Conservation (phyloP, 192 early-diverging fungal species). For the Backusella circina region DNA sequence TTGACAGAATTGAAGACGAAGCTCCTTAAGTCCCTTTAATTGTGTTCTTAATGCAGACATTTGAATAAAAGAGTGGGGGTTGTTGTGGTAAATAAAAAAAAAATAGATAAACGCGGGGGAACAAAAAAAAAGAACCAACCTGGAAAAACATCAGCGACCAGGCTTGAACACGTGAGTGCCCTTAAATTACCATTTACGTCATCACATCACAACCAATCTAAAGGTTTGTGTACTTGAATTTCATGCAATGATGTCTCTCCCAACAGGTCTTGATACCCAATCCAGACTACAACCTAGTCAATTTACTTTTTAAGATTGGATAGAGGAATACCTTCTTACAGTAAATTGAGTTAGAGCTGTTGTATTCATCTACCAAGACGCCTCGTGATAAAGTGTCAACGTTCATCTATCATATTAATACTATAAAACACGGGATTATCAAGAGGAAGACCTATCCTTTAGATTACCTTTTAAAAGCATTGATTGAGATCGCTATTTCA, state of each 20-base stretch:
- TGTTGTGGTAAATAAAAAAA: slow-evolving; percentile 1
- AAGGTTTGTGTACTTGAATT: neutral
- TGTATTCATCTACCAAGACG: too few species aligned
- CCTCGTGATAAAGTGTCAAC: too few species aligned
- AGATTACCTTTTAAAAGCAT: too few species aligned
- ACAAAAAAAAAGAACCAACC: neutral
- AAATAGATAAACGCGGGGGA: neutral
- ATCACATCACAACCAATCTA: neutral
- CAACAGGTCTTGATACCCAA: too few species aligned
- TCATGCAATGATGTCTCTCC: neutral
- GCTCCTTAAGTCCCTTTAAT: slow-evolving; percentile 76
- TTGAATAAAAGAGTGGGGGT: neutral
- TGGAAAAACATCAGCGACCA: neutral
- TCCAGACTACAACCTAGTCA: too few species aligned
- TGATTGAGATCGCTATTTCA: too few species aligned
- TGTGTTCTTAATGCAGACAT: slow-evolving; percentile 36
- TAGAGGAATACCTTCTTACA: too few species aligned
- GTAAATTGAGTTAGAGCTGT: too few species aligned
- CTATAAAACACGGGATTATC: too few species aligned
- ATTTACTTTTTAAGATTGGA: too few species aligned
- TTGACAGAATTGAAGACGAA: slow-evolving; percentile 89
- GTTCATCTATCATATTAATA: too few species aligned
- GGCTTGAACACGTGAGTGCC: neutral
- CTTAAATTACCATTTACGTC: neutral
- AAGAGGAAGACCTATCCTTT: too few species aligned